These are phyloP conservation scores for Kingdonia uniflora DNA, from an alignment of 164 flowering plant species.

Conservation along the genomic window DNA sequence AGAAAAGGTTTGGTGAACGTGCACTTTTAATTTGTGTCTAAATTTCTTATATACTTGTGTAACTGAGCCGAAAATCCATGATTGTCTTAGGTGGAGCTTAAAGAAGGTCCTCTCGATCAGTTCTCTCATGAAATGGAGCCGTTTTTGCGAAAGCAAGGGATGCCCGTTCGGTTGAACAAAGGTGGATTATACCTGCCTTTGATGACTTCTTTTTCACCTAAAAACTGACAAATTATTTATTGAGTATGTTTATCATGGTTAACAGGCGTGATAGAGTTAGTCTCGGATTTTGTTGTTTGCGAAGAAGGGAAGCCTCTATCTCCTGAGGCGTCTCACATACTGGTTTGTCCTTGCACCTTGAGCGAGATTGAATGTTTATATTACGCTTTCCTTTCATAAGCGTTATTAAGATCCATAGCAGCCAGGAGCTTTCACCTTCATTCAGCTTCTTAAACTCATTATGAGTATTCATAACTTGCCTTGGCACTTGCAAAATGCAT, in stretches of 20 bases:
- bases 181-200: conserved; percentile 27
- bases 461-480: too few species aligned
- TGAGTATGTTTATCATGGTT: conserved; percentile 2
- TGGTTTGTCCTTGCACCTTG: conserved; percentile 39
- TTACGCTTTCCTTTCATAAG: not conserved
- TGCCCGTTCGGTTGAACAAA: conserved; percentile 93
- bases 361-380: not conserved
- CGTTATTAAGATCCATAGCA: too few species aligned
- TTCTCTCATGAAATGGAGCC: conserved; percentile 99
- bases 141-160: conserved; percentile 85
- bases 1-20: conserved; percentile 47
- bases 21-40: not conserved
- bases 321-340: conserved; percentile 85
- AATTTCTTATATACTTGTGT: not conserved
- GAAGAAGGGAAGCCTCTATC: conserved; percentile 86
- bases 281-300: conserved; percentile 76
- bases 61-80: not conserved
- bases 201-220: not conserved
- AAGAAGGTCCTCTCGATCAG: conserved; percentile 84
- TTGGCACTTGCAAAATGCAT: too few species aligned
- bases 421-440: too few species aligned
- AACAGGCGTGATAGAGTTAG: conserved; percentile 83
- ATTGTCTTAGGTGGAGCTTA: conserved; percentile 64
- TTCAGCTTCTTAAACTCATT: too few species aligned
- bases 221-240: not conserved